Evolutionary conservation across 495 filamentous ascomycete genomes (phyloP).

Genomic region (Talaromyces ruber): DNA sequence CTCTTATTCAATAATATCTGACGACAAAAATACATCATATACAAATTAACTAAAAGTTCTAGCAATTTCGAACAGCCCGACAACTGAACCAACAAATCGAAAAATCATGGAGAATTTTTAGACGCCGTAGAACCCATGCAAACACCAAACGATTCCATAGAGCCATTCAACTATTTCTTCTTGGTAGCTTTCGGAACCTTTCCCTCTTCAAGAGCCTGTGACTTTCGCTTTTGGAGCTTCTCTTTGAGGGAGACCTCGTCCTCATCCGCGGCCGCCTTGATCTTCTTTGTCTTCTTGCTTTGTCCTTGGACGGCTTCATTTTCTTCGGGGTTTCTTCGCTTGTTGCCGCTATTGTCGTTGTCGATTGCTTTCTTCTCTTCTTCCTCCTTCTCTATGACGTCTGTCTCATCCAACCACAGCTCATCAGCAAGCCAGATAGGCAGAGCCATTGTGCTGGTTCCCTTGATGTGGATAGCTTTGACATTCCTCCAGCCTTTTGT

Average conservation of each 20-base stretch:
- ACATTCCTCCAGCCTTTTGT: conserved; percentile 80
- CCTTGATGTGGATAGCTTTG: conserved; percentile 79
- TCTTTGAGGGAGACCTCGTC: conserved; percentile 50
- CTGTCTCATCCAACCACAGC: conserved; percentile 74
- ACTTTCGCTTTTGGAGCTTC: conserved; percentile 47
- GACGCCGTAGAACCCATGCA: conserved; percentile 8
- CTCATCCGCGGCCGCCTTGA: conserved; percentile 33
- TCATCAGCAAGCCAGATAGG: conserved; percentile 89
- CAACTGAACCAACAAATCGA: not conserved
- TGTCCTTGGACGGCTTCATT: conserved; percentile 49
- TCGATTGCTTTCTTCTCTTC: conserved; percentile 36
- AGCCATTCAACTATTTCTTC: conserved; percentile 11
- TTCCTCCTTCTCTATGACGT: conserved; percentile 58
- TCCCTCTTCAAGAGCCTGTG: conserved; percentile 34
- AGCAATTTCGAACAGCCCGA: not conserved
- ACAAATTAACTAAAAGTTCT: not conserved
- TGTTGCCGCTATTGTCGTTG: conserved; percentile 55
- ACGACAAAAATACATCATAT: not conserved
- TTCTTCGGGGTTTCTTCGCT: conserved; percentile 50
- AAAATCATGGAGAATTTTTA: not conserved
- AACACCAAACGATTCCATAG: conserved; percentile 11
- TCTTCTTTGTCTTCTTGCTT: conserved; percentile 48
- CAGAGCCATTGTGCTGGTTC: conserved; percentile 71
- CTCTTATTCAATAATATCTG: not conserved
- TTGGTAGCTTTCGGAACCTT: conserved; percentile 9